Evolutionary conservation across 116 monocot genomes (phyloP), one percentile per base, ranked within the genome.

Genomic region (Trichopus zeylanicus): DNA sequence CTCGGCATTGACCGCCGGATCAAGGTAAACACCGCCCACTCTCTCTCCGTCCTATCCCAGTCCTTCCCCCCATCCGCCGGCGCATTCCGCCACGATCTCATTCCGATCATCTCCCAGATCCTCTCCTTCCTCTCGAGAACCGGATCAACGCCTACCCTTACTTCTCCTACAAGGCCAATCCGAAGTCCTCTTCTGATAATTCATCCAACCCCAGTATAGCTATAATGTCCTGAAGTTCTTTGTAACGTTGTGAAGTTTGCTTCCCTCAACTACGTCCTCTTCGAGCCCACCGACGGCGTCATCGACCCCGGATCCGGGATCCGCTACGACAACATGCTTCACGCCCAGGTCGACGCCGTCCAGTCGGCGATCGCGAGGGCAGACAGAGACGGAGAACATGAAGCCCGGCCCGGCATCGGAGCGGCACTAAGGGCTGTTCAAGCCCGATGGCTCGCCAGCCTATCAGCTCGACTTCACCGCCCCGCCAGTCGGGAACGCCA

Each of bases 321-420:
- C n/a, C 49, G 38, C 27, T 85, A 85, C 70, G 21, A 15, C 47
- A 85, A 80, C 73, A 75, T 85, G 79, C 70, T 85, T 13, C 76
- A 85, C 67, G 75, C 75, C n/a, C 80, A 80, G 68, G 70, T 85
- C 23, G 85, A 85, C 76, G 80, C 85, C 29, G 75, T 85, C 25
- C 37, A 63, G 31, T 12, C 59, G 3, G 85, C 85, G 21, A 60
- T 81, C 24, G 69, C 62, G 51, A 49, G 26, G 60, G 59, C 38
- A 29, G 58, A 34, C 19, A 70, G 56, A n/a, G 58, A 39, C 38
- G 33, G 82, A 82, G 72, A 73, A 82, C 38, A 13, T 73, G 49
- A 82, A 77, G 57, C 70, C 73, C n/a, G 82, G 77, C 3, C 77
- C 76, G 11, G 49, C 77, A 0, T 77, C 82, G 1, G 77, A 82